Percentiles rank a stretch among this genome's conserved stretches.
phyloP scores from a whole-genome alignment of 805 yeast species.

The Tetrapisispora pingtungensis region DNA sequence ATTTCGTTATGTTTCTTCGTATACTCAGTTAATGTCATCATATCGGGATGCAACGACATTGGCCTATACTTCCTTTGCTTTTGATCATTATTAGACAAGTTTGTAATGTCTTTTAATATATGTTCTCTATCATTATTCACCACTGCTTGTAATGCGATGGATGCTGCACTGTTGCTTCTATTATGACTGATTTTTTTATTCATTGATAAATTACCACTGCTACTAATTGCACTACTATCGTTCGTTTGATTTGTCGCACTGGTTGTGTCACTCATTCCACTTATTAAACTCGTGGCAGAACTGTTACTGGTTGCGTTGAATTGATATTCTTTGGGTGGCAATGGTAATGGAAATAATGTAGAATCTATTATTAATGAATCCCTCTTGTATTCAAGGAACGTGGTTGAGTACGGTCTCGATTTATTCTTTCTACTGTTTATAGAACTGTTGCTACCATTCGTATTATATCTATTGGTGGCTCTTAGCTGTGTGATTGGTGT shows the following conservation, averaged over 20 bases:
- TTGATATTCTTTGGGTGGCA: constrained; percentile 62
- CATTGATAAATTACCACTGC: constrained; percentile 15
- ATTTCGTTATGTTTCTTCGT: not conserved
- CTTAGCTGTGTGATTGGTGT: not conserved
- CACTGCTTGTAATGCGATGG: constrained; percentile 62
- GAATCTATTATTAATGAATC: constrained; percentile 28
- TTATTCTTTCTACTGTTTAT: not conserved
- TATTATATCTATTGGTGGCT: not conserved
- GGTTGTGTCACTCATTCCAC: constrained; percentile 9
- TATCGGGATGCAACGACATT: constrained; percentile 63
- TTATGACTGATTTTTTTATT: constrained; percentile 5
- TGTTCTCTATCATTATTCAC: constrained; percentile 47
- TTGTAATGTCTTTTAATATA: not conserved
- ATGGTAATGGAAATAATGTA: constrained; percentile 38
- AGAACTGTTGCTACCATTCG: not conserved
- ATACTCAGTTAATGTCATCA: not conserved
- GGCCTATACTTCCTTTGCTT: constrained; percentile 57
- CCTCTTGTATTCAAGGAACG: constrained; percentile 14
- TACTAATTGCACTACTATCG: constrained; percentile 24
- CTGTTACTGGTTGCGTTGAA: constrained; percentile 38
- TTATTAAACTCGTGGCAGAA: not conserved
- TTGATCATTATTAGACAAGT: not conserved
- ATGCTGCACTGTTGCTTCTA: constrained; percentile 40
- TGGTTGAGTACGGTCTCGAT: constrained; percentile 1
- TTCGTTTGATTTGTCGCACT: constrained; percentile 21